Evolutionary conservation across 2,329 filamentous ascomycete species (phyloP).

Genomic region (Aspergillus sp.): DNA sequence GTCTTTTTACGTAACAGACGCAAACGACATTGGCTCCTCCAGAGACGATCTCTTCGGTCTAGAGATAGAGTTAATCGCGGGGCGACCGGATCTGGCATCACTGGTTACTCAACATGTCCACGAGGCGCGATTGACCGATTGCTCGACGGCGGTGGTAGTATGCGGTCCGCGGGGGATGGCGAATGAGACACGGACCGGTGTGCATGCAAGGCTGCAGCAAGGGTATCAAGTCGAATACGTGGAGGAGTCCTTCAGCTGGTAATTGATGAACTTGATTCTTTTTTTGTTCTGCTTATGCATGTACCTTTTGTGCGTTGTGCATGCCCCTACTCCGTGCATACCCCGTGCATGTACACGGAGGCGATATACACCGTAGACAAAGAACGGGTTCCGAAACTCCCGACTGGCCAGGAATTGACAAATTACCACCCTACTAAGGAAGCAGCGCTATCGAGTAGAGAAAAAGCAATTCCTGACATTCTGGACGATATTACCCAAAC

Average conservation of each 20-base stretch:
- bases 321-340: too few species aligned
- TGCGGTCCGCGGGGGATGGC: constrained; percentile 43
- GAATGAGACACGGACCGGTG: constrained; percentile 37
- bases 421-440: too few species aligned
- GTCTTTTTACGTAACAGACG: constrained; percentile 23
- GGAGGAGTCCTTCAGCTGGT: constrained; percentile 42
- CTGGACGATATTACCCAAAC: too few species aligned
- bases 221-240: constrained; percentile 37
- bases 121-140: constrained; percentile 20
- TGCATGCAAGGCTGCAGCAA: constrained; percentile 29
- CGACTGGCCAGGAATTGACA: too few species aligned
- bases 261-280: neutral
- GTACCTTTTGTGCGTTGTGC: too few species aligned
- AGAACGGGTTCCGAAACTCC: too few species aligned
- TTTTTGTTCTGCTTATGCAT: neutral
- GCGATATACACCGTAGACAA: too few species aligned
- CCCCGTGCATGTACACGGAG: too few species aligned
- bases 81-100: constrained; percentile 34
- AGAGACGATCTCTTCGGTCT: neutral
- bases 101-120: constrained; percentile 28
- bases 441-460: too few species aligned
- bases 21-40: neutral
- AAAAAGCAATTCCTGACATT: too few species aligned
- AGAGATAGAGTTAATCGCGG: constrained; percentile 5
- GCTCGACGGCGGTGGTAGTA: constrained; percentile 33